Evolutionary conservation across 2,329 filamentous ascomycete species (phyloP), one percentile per base, ranked within the genome.

Genomic region (Delphinella strobiligena): DNA sequence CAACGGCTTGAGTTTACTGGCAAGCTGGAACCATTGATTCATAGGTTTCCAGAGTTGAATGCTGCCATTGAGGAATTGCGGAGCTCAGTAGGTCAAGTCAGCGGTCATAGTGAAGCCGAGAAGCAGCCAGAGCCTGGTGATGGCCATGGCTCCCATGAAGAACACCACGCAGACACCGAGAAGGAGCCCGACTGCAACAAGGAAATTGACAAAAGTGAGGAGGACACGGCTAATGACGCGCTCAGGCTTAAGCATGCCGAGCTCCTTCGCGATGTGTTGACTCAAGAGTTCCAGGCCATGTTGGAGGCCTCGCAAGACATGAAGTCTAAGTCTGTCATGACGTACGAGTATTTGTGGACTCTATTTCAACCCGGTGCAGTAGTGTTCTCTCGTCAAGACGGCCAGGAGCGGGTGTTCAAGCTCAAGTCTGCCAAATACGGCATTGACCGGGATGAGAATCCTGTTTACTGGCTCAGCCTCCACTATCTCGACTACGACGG

Each of bases 11-110:
- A 74, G 40, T 80, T 83, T 44, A 54, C 60, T 5, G 69, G 68
- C 0, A 75, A 74, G 0, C 82, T 82, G 45, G 61, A 72, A 47
- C 72, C 74, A 0, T 73, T 84, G 36, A 72, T 82, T 31, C 77
- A 84, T 55, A 69, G 78, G 22, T 83, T 78, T 76, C 59, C 53
- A 0, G 54, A 60, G 31, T 47, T 65, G 8, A 46, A 64, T 1
- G 50, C 60, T 5, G 64, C 78, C 1, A 54, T 58, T 17, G 39
- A 43, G 11, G 38, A 45, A n/a, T 42, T 57, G 12, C 46, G 47
- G 31, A 18, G 42, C 9, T 31, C 47, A 27, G 12, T 7, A 27
- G 7, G 12, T 12, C 7, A 27, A 27, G 22, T 27, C 22, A 12
- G 12, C 12, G 22, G 22, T 12, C 7, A 27, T 12, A 27, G 22